A percentile compares a stretch with the other conserved stretches of the same genome.
Conservation (phyloP, 2,329 filamentous ascomycete species). For the Thelonectria blattea region DNA sequence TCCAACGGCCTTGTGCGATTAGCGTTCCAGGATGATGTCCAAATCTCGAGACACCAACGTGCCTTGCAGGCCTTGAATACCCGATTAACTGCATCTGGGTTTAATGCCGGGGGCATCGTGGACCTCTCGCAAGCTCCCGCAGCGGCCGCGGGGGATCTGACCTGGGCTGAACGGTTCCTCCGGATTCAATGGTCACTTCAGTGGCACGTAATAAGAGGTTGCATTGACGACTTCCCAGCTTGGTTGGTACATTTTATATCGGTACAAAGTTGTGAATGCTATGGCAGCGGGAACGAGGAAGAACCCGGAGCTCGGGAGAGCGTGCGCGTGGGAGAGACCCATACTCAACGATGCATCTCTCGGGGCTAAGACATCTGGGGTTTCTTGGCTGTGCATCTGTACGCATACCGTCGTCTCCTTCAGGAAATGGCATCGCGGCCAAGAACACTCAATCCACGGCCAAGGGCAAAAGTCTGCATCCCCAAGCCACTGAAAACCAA, state of each 20-base stretch:
- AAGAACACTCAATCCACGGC: too few relatives aligned
- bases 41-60: neutral
- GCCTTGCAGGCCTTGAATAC: neutral
- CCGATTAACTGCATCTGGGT: conserved; percentile 9
- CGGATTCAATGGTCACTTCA: neutral
- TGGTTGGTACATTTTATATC: conserved; percentile 1
- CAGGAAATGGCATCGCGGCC: neutral
- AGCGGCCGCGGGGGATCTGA: neutral
- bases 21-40: conserved; percentile 7
- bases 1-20: conserved; percentile 12
- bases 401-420: too few relatives aligned
- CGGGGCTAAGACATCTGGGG: neutral
- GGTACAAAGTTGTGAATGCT: conserved; percentile 8
- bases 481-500: neutral
- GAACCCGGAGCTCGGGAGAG: conserved; percentile 1
- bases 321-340: neutral
- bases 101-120: neutral
- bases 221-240: conserved; percentile 9
- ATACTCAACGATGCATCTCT: conserved; percentile 2
- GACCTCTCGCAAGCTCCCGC: neutral
- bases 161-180: neutral
- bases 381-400: neutral
- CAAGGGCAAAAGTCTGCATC: neutral
- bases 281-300: conserved; percentile 9
- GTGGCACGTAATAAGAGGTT: neutral